Conservation (phyloP, 1,284 basidiomycete genomes). For the Sporisorium reilianum region DNA sequence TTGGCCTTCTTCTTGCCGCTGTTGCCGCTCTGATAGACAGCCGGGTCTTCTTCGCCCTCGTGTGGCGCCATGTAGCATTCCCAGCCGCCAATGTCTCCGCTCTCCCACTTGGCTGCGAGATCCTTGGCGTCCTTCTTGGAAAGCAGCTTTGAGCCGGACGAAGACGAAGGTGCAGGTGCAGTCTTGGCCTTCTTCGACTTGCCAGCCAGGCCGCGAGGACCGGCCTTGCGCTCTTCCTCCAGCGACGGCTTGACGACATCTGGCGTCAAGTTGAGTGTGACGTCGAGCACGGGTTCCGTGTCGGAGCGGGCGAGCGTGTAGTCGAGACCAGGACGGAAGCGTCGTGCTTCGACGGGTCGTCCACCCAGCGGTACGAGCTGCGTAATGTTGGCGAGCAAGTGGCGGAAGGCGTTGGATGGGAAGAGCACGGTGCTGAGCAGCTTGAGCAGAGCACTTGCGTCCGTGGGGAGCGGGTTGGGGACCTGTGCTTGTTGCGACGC, state of each 20-base stretch:
- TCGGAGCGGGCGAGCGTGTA: slow-evolving; percentile 94
- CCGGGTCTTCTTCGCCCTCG: slow-evolving; percentile 82
- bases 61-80: slow-evolving; percentile 97
- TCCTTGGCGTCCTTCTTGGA: slow-evolving; percentile 60
- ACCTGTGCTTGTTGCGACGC: slow-evolving; percentile 16
- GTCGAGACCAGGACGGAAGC: slow-evolving; percentile 92
- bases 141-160: slow-evolving; percentile 22
- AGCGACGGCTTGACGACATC: slow-evolving; percentile 69
- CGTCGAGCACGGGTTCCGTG: slow-evolving; percentile 80
- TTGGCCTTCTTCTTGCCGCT: slow-evolving; percentile 64
- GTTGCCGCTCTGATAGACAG: slow-evolving; percentile 80
- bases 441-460: slow-evolving; percentile 50
- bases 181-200: slow-evolving; percentile 53
- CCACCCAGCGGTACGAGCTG: slow-evolving; percentile 81
- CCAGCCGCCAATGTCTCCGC: slow-evolving; percentile 91
- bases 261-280: slow-evolving; percentile 90
- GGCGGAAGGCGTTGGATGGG: slow-evolving; percentile 85
- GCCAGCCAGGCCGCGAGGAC: slow-evolving; percentile 66
- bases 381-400: slow-evolving; percentile 86
- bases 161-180: slow-evolving; percentile 4
- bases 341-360: slow-evolving; percentile 77
- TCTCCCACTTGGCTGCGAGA: slow-evolving; percentile 74
- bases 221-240: slow-evolving; percentile 53
- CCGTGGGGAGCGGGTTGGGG: slow-evolving; percentile 45
- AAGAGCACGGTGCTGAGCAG: slow-evolving; percentile 72